Conservation (phyloP, 495 filamentous ascomycete genomes). For the Gamarada debralockiae region DNA sequence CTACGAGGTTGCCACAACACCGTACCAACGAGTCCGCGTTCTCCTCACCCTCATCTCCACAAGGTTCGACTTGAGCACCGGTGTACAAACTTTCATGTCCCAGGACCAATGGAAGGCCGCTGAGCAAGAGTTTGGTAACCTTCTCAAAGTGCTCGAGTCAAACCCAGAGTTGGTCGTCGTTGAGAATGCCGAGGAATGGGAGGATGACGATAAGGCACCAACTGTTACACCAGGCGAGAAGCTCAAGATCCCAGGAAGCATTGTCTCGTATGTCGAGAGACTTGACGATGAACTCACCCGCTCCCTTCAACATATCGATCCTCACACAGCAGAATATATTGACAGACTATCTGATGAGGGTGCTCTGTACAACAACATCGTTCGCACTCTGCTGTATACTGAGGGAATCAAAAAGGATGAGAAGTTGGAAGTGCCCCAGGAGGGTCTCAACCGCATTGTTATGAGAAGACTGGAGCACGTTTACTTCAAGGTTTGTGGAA, state of each 20-base stretch:
- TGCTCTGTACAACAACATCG: constrained; percentile 85
- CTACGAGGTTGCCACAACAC: constrained; percentile 76
- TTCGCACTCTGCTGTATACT: constrained; percentile 80
- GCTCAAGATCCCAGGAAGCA: constrained; percentile 82
- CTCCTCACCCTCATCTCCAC: constrained; percentile 90
- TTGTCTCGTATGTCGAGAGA: constrained; percentile 92
- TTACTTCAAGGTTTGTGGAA: constrained; percentile 81
- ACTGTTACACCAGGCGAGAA: constrained; percentile 64
- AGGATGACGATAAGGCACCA: constrained; percentile 94
- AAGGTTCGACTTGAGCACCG: constrained; percentile 86
- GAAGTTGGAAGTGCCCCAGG: constrained; percentile 71
- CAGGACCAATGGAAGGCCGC: constrained; percentile 96
- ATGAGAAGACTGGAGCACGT: constrained; percentile 94
- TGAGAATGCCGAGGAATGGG: constrained; percentile 95
- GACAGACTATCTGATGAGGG: constrained; percentile 89
- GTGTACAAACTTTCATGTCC: constrained; percentile 80
- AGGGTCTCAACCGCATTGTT: constrained; percentile 82
- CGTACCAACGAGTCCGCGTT: constrained; percentile 93
- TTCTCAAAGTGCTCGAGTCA: constrained; percentile 76
- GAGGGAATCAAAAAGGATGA: constrained; percentile 70
- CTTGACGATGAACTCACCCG: constrained; percentile 97
- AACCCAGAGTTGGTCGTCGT: constrained; percentile 77
- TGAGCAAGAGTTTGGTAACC: constrained; percentile 72
- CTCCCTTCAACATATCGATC: constrained; percentile 93
- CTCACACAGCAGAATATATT: constrained; percentile 98